These are phyloP conservation scores for Clitopilus hobsonii DNA, from an alignment of 768 basidiomycete species.

Conservation along the genomic window DNA sequence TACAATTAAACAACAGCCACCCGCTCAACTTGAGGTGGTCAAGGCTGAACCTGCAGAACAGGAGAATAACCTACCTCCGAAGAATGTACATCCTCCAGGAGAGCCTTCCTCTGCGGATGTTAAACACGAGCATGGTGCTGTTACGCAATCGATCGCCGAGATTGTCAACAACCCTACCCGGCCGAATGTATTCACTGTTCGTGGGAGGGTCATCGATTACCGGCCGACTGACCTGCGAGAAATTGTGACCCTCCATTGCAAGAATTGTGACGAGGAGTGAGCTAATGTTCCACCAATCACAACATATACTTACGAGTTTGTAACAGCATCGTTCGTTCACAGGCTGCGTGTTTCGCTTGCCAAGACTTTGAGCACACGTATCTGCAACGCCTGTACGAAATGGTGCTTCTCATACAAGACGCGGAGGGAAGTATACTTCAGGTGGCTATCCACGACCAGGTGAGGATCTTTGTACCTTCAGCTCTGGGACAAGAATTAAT, in stretches of 20 bases:
- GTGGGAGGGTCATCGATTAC: slow-evolving; percentile 51
- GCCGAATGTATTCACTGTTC: slow-evolving; percentile 35
- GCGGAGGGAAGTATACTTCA: slow-evolving; percentile 34
- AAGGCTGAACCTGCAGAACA: too few relatives aligned
- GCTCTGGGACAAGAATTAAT: not conserved
- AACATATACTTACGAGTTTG: too few relatives aligned
- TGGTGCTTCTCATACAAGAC: slow-evolving; percentile 51
- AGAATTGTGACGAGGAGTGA: slow-evolving; percentile 48
- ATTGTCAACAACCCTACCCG: slow-evolving; percentile 24
- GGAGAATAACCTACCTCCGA: too few relatives aligned
- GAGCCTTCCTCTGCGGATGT: too few relatives aligned
- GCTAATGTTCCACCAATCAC: slow-evolving; percentile 10
- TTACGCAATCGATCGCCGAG: slow-evolving; percentile 33
- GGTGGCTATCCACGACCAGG: slow-evolving; percentile 46
- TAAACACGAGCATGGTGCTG: slow-evolving; percentile 16
- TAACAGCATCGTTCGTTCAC: too few relatives aligned
- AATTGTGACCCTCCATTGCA: slow-evolving; percentile 45
- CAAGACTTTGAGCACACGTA: slow-evolving; percentile 45
- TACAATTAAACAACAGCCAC: too few relatives aligned
- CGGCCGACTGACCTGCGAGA: slow-evolving; percentile 46
- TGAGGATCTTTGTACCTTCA: slow-evolving; percentile 14
- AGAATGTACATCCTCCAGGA: too few relatives aligned
- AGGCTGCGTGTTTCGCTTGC: slow-evolving; percentile 1
- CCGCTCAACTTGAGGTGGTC: too few relatives aligned
- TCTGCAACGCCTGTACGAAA: slow-evolving; percentile 40